These are phyloP conservation scores for Linderina pennispora DNA, from an alignment of 192 early-diverging fungal species.

Conservation along the genomic window DNA sequence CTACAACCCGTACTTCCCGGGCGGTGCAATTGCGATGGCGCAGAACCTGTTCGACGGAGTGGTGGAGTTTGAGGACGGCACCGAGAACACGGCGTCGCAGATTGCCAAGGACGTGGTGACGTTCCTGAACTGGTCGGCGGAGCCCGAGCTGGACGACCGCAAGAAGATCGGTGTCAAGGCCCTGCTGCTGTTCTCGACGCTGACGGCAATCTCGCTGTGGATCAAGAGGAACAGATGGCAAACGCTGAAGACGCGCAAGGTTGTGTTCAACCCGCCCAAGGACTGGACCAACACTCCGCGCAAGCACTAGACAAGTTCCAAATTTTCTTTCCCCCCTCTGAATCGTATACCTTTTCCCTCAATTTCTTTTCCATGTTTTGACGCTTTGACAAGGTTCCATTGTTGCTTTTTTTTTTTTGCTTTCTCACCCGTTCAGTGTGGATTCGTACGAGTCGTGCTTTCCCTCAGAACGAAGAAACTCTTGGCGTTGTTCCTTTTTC, in stretches of 20 bases:
- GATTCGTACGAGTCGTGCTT: no score
- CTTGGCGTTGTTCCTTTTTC: no score
- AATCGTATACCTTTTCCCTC: no score
- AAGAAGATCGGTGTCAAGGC: slow-evolving; percentile 96
- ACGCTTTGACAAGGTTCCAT: neutral
- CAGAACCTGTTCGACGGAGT: slow-evolving; percentile 89
- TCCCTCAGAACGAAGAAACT: no score
- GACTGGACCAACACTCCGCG: slow-evolving; percentile 31
- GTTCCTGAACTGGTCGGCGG: slow-evolving; percentile 93
- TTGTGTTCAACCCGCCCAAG: slow-evolving; percentile 63
- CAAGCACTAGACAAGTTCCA: slow-evolving; percentile 18
- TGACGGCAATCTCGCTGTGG: slow-evolving; percentile 77
- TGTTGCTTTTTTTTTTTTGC: neutral
- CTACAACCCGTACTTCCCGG: slow-evolving; percentile 99
- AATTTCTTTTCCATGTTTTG: neutral
- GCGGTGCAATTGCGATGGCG: slow-evolving; percentile 96
- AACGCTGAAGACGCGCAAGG: slow-evolving; percentile 87
- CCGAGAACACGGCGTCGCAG: slow-evolving; percentile 91
- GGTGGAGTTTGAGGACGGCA: slow-evolving; percentile 95
- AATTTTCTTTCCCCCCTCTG: no score
- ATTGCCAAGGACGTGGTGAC: slow-evolving; percentile 95
- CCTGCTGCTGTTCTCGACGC: slow-evolving; percentile 58
- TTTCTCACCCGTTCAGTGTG: no score
- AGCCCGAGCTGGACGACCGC: slow-evolving; percentile 94
- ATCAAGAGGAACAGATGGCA: slow-evolving; percentile 93